Percentiles rank a stretch among this genome's conserved stretches.
Evolutionary conservation across 352 stramenopile species (phyloP).

Genomic region (Phytophthora pisi): DNA sequence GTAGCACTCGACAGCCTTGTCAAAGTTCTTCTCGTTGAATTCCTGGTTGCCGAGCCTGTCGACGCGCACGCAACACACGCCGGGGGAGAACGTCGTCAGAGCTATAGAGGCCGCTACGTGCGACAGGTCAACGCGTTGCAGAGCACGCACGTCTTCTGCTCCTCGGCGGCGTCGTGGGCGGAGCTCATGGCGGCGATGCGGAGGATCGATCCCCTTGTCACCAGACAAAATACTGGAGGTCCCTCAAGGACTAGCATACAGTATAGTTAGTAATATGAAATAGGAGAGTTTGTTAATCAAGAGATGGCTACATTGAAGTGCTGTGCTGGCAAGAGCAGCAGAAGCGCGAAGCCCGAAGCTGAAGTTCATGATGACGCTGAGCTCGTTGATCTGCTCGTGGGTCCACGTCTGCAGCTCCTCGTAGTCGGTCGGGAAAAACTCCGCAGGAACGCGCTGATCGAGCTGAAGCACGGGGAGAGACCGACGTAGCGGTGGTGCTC

Average conservation of each 20-base stretch:
- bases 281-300: background rate
- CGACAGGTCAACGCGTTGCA: background rate
- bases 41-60: slow-evolving; percentile 80
- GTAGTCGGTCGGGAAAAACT: too few relatives aligned
- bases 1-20: slow-evolving; percentile 80
- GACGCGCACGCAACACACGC: too few relatives aligned
- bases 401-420: too few relatives aligned
- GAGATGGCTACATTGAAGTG: background rate
- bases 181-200: slow-evolving; percentile 35
- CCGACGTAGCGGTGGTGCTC: too few relatives aligned
- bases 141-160: slow-evolving; percentile 59
- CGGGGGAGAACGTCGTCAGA: background rate
- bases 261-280: background rate
- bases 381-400: too few relatives aligned
- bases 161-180: slow-evolving; percentile 55
- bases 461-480: too few relatives aligned
- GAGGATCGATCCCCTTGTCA: slow-evolving; percentile 18
- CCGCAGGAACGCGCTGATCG: too few relatives aligned
- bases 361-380: too few relatives aligned
- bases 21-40: slow-evolving; percentile 88
- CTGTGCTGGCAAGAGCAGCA: too few relatives aligned
- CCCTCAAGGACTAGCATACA: background rate
- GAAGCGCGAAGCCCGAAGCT: too few relatives aligned
- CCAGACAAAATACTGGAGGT: slow-evolving; percentile 14
- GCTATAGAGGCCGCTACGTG: background rate